phyloP scores from a whole-genome alignment of 345 rosid genomes.

The Salix viminalis region DNA sequence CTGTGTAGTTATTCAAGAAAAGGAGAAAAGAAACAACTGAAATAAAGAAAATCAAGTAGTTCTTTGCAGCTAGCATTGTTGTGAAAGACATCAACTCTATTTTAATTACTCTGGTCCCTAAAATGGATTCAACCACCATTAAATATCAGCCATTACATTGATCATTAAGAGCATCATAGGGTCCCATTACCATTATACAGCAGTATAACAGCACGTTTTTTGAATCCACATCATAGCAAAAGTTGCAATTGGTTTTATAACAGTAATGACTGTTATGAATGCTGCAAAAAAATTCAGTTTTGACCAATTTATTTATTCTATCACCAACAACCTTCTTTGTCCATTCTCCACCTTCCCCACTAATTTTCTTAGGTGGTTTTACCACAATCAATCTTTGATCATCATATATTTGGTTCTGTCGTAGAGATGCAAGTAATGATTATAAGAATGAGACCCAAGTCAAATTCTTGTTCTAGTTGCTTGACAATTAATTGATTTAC shows the following conservation, averaged over 20 bases:
- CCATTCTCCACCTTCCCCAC: not conserved
- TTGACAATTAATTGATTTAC: not conserved
- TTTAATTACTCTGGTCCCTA: not conserved
- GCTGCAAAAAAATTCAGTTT: not conserved
- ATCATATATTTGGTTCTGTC: not conserved
- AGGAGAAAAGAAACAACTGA: not conserved
- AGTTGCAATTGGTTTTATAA: not conserved
- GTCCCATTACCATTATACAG: not conserved
- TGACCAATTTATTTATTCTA: not conserved
- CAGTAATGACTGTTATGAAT: not conserved
- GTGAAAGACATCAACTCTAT: not conserved
- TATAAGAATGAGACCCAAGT: not conserved
- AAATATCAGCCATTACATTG: not conserved
- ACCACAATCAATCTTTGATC: not conserved
- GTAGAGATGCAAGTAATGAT: not conserved
- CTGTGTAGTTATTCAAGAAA: not conserved
- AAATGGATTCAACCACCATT: not conserved
- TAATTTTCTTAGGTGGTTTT: not conserved
- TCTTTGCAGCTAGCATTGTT: not conserved
- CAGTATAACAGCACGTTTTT: not conserved
- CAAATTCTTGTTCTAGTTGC: not conserved
- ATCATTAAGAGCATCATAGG: not conserved
- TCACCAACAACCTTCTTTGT: not conserved
- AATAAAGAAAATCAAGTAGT: not conserved
- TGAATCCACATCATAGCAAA: not conserved